phyloP scores from a whole-genome alignment of 202 grass and related monocot genomes.

The Digitaria exilis region DNA sequence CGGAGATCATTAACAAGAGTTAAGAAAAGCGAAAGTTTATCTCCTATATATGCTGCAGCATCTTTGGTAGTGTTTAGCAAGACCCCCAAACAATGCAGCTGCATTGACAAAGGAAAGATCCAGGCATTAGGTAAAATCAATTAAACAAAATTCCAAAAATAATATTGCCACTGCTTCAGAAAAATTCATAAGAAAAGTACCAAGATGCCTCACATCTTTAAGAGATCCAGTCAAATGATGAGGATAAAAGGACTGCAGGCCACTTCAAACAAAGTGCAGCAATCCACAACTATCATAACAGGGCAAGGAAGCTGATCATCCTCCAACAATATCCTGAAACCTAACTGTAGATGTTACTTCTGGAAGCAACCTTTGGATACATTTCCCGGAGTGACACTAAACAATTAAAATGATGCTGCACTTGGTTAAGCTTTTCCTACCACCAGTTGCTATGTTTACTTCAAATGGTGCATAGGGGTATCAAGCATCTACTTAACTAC shows the following conservation, averaged over 20 bases:
- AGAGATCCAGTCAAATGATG: conserved; percentile 25
- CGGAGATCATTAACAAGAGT: conserved; percentile 73
- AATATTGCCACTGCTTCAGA: conserved; percentile 22
- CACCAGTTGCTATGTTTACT: conserved; percentile 14
- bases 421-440: conserved; percentile 13
- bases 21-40: conserved; percentile 71
- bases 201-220: conserved; percentile 33
- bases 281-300: conserved; percentile 28
- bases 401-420: conserved; percentile 1
- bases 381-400: background rate
- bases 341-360: conserved; percentile 26
- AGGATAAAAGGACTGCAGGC: conserved; percentile 22
- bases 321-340: conserved; percentile 25
- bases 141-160: conserved; percentile 26
- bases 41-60: conserved; percentile 63
- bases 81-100: conserved; percentile 87
- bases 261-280: conserved; percentile 21
- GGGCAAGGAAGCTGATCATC: conserved; percentile 25
- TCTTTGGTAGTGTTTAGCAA: conserved; percentile 64
- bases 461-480: background rate
- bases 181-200: conserved; percentile 30
- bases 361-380: conserved; percentile 3
- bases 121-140: conserved; percentile 25
- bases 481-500: conserved; percentile 12
- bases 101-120: conserved; percentile 39